Percentiles rank a stretch among this genome's conserved stretches.
These are phyloP conservation scores for Chaetomidium leptoderma DNA, from an alignment of 495 filamentous ascomycete genomes.

Conservation along the genomic window DNA sequence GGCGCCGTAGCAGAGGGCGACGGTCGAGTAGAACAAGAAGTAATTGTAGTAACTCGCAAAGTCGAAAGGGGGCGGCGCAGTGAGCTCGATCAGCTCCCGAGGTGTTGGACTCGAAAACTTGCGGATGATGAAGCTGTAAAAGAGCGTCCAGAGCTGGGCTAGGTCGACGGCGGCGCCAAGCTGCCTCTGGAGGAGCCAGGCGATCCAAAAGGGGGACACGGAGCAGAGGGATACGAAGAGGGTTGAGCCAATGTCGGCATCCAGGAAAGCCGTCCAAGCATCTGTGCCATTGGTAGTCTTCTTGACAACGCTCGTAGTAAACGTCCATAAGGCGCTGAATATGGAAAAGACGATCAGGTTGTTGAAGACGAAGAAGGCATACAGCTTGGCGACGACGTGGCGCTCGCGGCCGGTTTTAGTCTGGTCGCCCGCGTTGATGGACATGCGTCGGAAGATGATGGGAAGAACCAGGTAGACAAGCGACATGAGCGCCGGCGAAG, in stretches of 20 bases:
- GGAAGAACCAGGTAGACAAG: constrained; percentile 84
- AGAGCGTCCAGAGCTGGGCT: constrained; percentile 72
- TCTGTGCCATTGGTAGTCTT: constrained; percentile 46
- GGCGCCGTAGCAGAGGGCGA: constrained; percentile 78
- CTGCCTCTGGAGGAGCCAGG: constrained; percentile 87
- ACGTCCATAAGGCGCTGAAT: constrained; percentile 74
- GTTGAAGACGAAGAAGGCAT: constrained; percentile 97
- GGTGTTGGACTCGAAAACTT: constrained; percentile 86
- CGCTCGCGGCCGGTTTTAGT: constrained; percentile 89
- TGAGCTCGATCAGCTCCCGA: constrained; percentile 87
- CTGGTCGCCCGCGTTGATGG: constrained; percentile 73
- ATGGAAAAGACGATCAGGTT: constrained; percentile 91
- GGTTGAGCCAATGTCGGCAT: constrained; percentile 55
- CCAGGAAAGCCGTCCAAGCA: constrained; percentile 64
- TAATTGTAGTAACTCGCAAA: constrained; percentile 96
- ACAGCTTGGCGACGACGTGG: constrained; percentile 89
- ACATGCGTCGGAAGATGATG: constrained; percentile 79
- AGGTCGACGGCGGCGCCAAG: constrained; percentile 87
- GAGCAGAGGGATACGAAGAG: constrained; percentile 67
- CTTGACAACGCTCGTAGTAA: constrained; percentile 59
- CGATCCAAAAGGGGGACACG: constrained; percentile 88
- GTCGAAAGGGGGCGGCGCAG: constrained; percentile 87
- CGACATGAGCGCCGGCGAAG: constrained; percentile 85
- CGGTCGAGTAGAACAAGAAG: constrained; percentile 90
- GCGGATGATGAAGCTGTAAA: constrained; percentile 75